Conservation (phyloP, 176 grass and related monocot genomes). For the Raddia distichophylla region DNA sequence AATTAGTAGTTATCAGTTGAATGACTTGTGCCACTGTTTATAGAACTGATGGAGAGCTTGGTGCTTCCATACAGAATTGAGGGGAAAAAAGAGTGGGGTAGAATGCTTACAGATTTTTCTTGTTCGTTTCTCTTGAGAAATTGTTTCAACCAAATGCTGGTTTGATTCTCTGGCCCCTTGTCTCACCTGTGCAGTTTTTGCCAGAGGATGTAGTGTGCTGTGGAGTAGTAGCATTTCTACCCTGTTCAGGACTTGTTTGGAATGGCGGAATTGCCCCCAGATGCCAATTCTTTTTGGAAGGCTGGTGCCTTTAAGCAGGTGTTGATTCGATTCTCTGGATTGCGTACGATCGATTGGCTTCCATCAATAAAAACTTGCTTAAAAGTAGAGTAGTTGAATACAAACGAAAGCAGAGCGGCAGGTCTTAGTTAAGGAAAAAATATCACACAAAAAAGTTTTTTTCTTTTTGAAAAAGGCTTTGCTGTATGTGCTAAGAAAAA, state of each 20-base stretch:
- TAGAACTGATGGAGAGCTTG: constrained; percentile 46
- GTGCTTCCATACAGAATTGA: constrained; percentile 50
- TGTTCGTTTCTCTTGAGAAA: not conserved
- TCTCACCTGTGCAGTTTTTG: not conserved
- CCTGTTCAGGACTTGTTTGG: not conserved
- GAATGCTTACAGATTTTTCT: constrained; percentile 11
- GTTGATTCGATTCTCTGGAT: not conserved
- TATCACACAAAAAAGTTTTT: too few species aligned
- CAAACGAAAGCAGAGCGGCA: too few species aligned
- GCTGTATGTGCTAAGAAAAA: too few species aligned
- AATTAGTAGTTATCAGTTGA: constrained; percentile 55
- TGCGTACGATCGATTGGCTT: not conserved
- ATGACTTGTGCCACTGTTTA: constrained; percentile 53
- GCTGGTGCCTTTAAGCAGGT: not conserved
- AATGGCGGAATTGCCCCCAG: not conserved
- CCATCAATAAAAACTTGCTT: not conserved
- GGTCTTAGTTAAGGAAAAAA: too few species aligned
- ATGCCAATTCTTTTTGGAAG: not conserved
- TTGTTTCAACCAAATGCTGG: not conserved
- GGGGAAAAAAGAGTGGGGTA: not conserved
- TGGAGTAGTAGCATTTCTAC: not conserved
- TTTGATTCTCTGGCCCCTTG: not conserved
- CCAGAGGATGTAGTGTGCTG: not conserved
- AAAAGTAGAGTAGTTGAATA: not conserved
- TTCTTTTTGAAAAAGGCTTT: too few species aligned